A percentile compares a stretch with the other conserved stretches of the same genome.
Conservation (phyloP, 768 basidiomycete species). For the Termitomyces sp. region DNA sequence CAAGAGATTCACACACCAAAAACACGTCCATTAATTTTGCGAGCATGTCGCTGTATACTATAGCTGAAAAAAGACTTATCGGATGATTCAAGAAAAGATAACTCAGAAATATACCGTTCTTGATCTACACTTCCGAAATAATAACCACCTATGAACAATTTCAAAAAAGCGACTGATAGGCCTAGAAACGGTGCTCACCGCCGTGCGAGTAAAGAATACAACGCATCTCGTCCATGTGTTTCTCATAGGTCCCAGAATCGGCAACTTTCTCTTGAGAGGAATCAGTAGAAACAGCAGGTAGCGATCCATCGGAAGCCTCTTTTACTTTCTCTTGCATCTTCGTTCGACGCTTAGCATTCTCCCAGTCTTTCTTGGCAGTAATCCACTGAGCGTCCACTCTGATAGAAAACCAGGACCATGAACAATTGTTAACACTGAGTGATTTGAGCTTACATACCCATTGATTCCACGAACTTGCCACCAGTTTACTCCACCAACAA, state of each 20-base stretch:
- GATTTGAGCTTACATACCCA: slow-evolving; percentile 44
- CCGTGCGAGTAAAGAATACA: slow-evolving; percentile 84
- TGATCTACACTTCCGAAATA: slow-evolving; percentile 82
- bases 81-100: background rate
- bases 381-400: slow-evolving; percentile 91
- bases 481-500: slow-evolving; percentile 93
- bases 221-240: slow-evolving; percentile 78
- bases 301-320: background rate
- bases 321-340: slow-evolving; percentile 42
- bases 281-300: slow-evolving; percentile 3
- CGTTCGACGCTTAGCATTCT: slow-evolving; percentile 55
- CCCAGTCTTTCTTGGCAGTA: slow-evolving; percentile 79
- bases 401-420: background rate
- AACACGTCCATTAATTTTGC: slow-evolving; percentile 90
- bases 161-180: background rate
- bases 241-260: slow-evolving; percentile 43
- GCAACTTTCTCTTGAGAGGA: slow-evolving; percentile 10
- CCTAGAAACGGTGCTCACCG: slow-evolving; percentile 35
- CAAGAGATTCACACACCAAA: slow-evolving; percentile 47
- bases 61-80: slow-evolving; percentile 38
- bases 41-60: slow-evolving; percentile 78
- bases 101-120: slow-evolving; percentile 46
- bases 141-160: slow-evolving; percentile 56
- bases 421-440: background rate
- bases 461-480: slow-evolving; percentile 90